phyloP scores from a whole-genome alignment of 257 asterid genomes.

The Catharanthus roseus region DNA sequence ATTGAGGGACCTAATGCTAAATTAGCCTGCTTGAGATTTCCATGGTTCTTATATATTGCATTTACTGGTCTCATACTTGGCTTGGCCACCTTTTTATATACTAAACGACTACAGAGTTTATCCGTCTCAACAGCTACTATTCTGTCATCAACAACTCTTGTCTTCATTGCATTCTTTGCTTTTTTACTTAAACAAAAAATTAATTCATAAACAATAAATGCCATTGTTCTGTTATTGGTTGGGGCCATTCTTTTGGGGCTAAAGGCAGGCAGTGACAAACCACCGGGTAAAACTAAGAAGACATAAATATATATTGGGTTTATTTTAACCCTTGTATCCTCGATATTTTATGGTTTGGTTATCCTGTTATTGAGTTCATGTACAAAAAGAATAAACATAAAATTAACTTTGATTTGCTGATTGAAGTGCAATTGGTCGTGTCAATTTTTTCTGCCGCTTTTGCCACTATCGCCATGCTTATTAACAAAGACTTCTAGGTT shows the following conservation, averaged over 20 bases:
- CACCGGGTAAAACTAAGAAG: slow-evolving; percentile 21
- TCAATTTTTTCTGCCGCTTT: slow-evolving; percentile 14
- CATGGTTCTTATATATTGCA: neutral
- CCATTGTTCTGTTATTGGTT: slow-evolving; percentile 24
- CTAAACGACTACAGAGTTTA: neutral
- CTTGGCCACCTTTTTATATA: neutral
- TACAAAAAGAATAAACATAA: slow-evolving; percentile 15
- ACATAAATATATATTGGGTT: slow-evolving; percentile 21
- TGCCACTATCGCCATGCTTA: slow-evolving; percentile 24
- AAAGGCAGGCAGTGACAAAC: slow-evolving; percentile 18
- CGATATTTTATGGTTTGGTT: slow-evolving; percentile 22
- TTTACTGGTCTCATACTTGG: neutral
- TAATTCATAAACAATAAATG: slow-evolving; percentile 20
- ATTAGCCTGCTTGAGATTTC: neutral
- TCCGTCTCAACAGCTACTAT: slow-evolving; percentile 26
- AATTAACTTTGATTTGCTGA: slow-evolving; percentile 11
- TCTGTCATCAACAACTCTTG: slow-evolving; percentile 17
- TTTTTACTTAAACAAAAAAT: slow-evolving; percentile 23
- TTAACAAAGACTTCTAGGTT: slow-evolving; percentile 31
- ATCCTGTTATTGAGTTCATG: slow-evolving; percentile 18
- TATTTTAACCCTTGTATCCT: slow-evolving; percentile 20
- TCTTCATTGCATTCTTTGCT: slow-evolving; percentile 27
- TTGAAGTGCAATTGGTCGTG: slow-evolving; percentile 25
- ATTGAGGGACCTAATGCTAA: neutral
- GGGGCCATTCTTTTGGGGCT: slow-evolving; percentile 24